Evolutionary conservation across 2,329 filamentous ascomycete genomes (phyloP), one percentile per base, ranked within the genome.

Genomic region (Byssochlamys sp.): DNA sequence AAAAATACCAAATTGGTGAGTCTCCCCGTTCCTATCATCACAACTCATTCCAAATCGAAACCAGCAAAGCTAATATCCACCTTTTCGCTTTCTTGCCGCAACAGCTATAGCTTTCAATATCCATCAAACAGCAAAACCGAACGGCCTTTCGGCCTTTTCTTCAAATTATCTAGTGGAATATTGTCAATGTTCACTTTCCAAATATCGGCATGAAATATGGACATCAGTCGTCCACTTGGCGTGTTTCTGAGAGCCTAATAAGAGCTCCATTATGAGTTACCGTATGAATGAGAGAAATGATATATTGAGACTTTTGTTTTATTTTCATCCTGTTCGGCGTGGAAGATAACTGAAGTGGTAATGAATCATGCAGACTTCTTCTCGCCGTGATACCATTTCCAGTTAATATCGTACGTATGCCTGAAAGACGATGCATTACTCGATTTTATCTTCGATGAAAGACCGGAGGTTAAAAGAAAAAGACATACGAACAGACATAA

Each of bases 1-100:
- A 67, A 68, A 49, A 48, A 50, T 9, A 57, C 31, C 19, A 67
- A 54, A 62, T 56, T 60, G 58, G 60, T 64, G 10, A 59, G 58
- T 50, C 7, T 7, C 6, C 14, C 4, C n/a, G 5, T 31, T 35
- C 11, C 4, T 10, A 52, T 11, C 26, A 33, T 4, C 26, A 27
- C 5, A 6, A n/a, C 14, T 28, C 4, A 51, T 51, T 5, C 3
- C 6, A 28, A 51, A 51, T 19, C 10, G 1, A 51, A 10, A 11
- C 12, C 24, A 28, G 4, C 9, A 3, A 7, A 14, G 9, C 19
- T 51, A 51, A 51, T 24, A 24, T 45, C 7, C 25, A 26, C n/a
- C 12, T 49, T n/a, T 9, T 51, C 4, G 1, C 3, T 14, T 51
- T 51, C 49, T 7, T n/a, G 14, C 35, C 5, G 2, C 39, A 19